A percentile compares a stretch with the other conserved stretches of the same genome.
phyloP scores from a whole-genome alignment of 2,329 filamentous ascomycete genomes.

The Gyromitra esculenta region DNA sequence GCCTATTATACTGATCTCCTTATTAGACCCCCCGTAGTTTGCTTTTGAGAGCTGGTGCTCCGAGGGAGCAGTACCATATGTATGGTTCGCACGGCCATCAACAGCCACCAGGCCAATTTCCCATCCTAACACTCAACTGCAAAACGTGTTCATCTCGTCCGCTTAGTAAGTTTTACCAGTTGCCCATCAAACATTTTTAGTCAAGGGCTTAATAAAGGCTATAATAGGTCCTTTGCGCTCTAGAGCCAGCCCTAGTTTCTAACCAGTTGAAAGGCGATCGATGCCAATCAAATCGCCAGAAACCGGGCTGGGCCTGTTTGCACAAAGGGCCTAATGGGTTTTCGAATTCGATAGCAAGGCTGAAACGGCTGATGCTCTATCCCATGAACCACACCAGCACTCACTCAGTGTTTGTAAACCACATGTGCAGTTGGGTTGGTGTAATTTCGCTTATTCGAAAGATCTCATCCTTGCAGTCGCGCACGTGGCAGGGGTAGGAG shows the following conservation, averaged over 20 bases:
- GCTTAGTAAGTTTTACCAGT: background rate
- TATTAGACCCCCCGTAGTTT: conserved; percentile 12
- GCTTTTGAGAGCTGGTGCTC: background rate
- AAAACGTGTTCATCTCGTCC: background rate
- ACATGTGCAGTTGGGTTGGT: conserved; percentile 17
- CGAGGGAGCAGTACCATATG: background rate
- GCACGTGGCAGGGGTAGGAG: conserved; percentile 48
- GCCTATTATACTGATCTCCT: background rate
- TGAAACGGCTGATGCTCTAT: conserved; percentile 13
- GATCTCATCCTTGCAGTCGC: conserved; percentile 47
- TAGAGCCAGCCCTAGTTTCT: too few relatives aligned
- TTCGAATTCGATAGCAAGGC: background rate
- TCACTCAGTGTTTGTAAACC: conserved; percentile 1
- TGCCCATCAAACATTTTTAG: background rate
- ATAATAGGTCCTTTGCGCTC: too few relatives aligned
- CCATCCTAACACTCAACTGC: background rate
- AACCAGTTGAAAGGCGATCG: too few relatives aligned
- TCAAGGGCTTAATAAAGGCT: background rate
- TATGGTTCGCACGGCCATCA: background rate
- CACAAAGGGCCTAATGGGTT: background rate
- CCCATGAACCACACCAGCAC: conserved; percentile 1
- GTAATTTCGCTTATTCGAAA: conserved; percentile 48
- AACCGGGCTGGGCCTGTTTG: too few relatives aligned
- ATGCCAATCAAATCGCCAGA: too few relatives aligned
- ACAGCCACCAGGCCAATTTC: background rate